Evolutionary conservation across 2,329 filamentous ascomycete species (phyloP).

Genomic region (Ampelomyces quisqualis): DNA sequence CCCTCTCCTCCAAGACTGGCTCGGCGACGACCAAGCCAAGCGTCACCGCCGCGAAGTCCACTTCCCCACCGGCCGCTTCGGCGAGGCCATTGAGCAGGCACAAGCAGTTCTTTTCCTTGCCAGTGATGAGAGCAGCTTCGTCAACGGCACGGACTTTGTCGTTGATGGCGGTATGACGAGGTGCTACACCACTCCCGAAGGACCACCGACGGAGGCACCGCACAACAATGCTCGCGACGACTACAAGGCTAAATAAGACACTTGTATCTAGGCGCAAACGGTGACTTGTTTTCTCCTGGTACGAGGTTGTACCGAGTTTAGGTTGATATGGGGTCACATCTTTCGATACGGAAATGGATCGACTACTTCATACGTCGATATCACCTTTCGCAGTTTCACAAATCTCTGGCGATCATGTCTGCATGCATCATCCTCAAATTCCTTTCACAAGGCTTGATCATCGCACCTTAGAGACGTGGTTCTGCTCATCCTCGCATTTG

Average conservation of each 20-base stretch:
- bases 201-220: slow-evolving; percentile 56
- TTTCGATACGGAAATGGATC: too few species aligned
- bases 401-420: too few species aligned
- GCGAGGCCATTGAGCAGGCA: slow-evolving; percentile 91
- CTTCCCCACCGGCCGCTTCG: slow-evolving; percentile 84
- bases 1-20: slow-evolving; percentile 87
- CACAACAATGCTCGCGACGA: slow-evolving; percentile 48
- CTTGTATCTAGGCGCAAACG: too few species aligned
- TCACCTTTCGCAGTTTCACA: too few species aligned
- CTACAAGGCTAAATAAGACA: background rate
- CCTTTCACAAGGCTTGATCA: too few species aligned
- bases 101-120: slow-evolving; percentile 86
- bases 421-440: too few species aligned
- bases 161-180: slow-evolving; percentile 96
- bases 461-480: too few species aligned
- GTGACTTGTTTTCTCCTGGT: background rate
- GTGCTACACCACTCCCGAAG: slow-evolving; percentile 71
- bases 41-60: slow-evolving; percentile 80
- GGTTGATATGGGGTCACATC: too few species aligned
- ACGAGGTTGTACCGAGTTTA: too few species aligned
- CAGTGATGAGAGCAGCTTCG: slow-evolving; percentile 84
- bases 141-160: slow-evolving; percentile 89
- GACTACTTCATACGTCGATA: too few species aligned
- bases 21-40: slow-evolving; percentile 83
- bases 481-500: too few species aligned